Conservation (phyloP, 805 yeast genomes). For the Nakazawaea wickerhamii region DNA sequence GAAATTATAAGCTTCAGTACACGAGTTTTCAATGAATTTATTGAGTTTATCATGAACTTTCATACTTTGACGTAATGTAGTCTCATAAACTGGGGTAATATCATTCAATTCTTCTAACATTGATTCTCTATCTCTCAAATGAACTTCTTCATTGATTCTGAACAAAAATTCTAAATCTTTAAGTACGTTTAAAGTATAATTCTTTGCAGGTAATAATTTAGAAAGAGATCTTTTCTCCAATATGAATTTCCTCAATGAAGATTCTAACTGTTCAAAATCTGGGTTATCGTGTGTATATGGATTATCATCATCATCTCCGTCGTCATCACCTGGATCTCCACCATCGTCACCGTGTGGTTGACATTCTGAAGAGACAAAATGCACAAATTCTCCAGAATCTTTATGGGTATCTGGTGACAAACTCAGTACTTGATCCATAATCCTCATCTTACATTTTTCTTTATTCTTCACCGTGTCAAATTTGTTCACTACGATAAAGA, state of each 20-base stretch:
- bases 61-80: constrained; percentile 43
- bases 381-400: constrained; percentile 86
- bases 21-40: constrained; percentile 53
- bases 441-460: constrained; percentile 67
- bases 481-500: constrained; percentile 90
- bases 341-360: constrained; percentile 31
- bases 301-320: constrained; percentile 28
- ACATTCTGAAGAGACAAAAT: constrained; percentile 72
- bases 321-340: constrained; percentile 32
- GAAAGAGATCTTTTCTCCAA: constrained; percentile 86
- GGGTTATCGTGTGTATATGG: constrained; percentile 32
- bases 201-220: constrained; percentile 88
- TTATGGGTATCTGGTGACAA: constrained; percentile 90
- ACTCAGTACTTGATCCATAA: constrained; percentile 77
- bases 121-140: constrained; percentile 40
- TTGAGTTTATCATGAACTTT: constrained; percentile 56
- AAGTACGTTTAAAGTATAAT: constrained; percentile 67
- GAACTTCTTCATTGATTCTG: constrained; percentile 43
- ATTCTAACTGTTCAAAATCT: constrained; percentile 79
- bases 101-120: constrained; percentile 39
- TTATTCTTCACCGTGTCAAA: constrained; percentile 84
- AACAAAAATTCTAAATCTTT: constrained; percentile 58
- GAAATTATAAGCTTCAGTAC: constrained; percentile 52
- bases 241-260: constrained; percentile 77
- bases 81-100: constrained; percentile 58